These are phyloP conservation scores for Tylopilus sp. DNA, from an alignment of 1,284 basidiomycete species.

Conservation along the genomic window DNA sequence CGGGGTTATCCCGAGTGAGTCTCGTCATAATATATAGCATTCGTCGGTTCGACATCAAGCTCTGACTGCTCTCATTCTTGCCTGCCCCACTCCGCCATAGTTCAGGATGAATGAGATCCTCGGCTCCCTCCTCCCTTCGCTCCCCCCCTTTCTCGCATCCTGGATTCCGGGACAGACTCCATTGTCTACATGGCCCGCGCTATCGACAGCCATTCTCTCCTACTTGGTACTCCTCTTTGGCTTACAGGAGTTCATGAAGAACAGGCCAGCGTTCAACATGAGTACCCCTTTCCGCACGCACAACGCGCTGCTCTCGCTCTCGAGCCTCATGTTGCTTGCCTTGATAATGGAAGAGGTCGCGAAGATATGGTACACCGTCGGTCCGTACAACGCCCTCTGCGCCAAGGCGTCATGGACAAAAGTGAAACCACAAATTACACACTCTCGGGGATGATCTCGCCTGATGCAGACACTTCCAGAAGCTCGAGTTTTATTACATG, in stretches of 20 bases:
- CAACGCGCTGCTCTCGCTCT: slow-evolving; percentile 80
- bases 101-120: slow-evolving; percentile 11
- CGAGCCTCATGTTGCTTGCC: slow-evolving; percentile 75
- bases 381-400: slow-evolving; percentile 79
- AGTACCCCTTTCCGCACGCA: slow-evolving; percentile 85
- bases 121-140: not conserved
- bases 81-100: not conserved
- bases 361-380: slow-evolving; percentile 66
- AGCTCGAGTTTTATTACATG: slow-evolving; percentile 90
- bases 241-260: slow-evolving; percentile 81
- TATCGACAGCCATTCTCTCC: slow-evolving; percentile 62
- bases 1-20: no score
- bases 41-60: no score
- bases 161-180: slow-evolving; percentile 74
- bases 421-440: slow-evolving; percentile 42
- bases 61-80: not conserved
- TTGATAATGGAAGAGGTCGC: slow-evolving; percentile 86
- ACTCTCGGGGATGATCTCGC: not conserved
- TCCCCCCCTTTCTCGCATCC: slow-evolving; percentile 56
- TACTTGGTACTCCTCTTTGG: slow-evolving; percentile 90
- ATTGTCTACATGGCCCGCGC: slow-evolving; percentile 71
- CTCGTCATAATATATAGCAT: no score
- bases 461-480: slow-evolving; percentile 40
- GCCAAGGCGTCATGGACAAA: slow-evolving; percentile 73
- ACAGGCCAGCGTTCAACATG: slow-evolving; percentile 68